phyloP scores from a whole-genome alignment of 75 land plant genomes.

The Selaginella moellendorffii region DNA sequence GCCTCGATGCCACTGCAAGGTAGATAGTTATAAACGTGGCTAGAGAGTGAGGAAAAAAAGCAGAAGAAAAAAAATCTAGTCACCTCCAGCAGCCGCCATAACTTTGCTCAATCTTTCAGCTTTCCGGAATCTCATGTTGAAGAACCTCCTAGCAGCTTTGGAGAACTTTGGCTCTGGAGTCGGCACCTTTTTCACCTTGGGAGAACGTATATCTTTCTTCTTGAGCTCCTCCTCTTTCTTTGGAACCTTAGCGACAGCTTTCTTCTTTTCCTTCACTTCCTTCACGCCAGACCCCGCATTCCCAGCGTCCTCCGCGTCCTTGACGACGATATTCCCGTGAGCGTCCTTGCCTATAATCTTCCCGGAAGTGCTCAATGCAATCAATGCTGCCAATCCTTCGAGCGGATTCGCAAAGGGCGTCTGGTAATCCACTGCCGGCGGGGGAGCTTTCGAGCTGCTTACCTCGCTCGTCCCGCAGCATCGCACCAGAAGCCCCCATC shows the following conservation, averaged over 20 bases:
- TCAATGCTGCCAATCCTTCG: not conserved
- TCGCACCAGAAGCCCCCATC: no score
- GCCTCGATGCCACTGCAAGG: constrained; percentile 85
- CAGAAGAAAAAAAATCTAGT: constrained; percentile 1
- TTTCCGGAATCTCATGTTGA: constrained; percentile 66
- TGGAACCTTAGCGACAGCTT: not conserved
- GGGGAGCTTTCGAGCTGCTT: no score
- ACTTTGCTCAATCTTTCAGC: constrained; percentile 78
- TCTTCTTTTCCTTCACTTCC: not conserved
- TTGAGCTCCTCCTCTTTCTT: not conserved
- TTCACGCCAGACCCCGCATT: no score
- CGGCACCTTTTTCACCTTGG: constrained; percentile 13
- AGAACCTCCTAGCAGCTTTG: constrained; percentile 92
- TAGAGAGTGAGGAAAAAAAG: not conserved
- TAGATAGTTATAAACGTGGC: not conserved
- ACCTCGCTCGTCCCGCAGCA: no score
- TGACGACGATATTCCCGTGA: not conserved
- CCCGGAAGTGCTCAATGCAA: not conserved
- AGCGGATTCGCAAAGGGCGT: not conserved
- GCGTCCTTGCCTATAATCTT: not conserved
- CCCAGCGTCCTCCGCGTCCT: not conserved
- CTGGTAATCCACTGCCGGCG: not conserved
- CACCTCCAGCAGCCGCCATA: constrained; percentile 94
- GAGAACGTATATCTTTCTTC: not conserved
- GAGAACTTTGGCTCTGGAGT: constrained; percentile 42